These are phyloP conservation scores for Tuber aestivum DNA, from an alignment of 495 filamentous ascomycete genomes.

Conservation along the genomic window DNA sequence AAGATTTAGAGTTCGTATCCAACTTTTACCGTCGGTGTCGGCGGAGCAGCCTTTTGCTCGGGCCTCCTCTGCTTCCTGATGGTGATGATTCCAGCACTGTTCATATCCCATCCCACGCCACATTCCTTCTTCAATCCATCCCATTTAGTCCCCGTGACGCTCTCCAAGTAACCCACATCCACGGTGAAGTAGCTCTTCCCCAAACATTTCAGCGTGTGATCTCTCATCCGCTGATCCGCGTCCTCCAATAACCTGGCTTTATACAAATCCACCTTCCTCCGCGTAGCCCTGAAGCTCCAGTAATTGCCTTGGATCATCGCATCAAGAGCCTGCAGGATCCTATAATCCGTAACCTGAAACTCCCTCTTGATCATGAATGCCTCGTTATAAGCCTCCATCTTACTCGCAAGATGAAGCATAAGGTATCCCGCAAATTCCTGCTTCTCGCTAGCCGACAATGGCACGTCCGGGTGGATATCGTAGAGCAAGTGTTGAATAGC, in stretches of 20 bases:
- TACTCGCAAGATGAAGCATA: conserved; percentile 82
- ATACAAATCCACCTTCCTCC: conserved; percentile 67
- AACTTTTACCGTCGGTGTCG: conserved; percentile 8
- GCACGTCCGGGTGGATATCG: conserved; percentile 58
- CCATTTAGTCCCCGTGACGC: conserved; percentile 59
- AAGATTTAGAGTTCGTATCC: conserved; percentile 25
- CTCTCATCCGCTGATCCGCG: conserved; percentile 63
- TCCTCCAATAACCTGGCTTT: conserved; percentile 70
- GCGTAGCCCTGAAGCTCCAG: conserved; percentile 66
- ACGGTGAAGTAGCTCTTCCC: conserved; percentile 73
- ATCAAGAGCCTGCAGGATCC: conserved; percentile 60
- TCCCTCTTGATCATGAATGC: conserved; percentile 60
- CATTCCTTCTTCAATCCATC: conserved; percentile 57
- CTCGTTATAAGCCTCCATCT: conserved; percentile 64
- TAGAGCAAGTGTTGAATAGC: conserved; percentile 73
- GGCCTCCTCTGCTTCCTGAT: conserved; percentile 56
- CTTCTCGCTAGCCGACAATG: conserved; percentile 61
- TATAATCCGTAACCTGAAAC: conserved; percentile 55
- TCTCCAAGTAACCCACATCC: conserved; percentile 59
- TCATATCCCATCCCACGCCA: conserved; percentile 74
- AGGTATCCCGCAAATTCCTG: conserved; percentile 73
- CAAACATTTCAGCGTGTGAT: conserved; percentile 73
- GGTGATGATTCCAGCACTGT: conserved; percentile 57
- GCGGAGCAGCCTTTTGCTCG: conserved; percentile 41
- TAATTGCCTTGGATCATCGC: conserved; percentile 78